Base-by-base conservation (phyloP, 306 rosid genomes). In the Comarum palustre region DNA sequence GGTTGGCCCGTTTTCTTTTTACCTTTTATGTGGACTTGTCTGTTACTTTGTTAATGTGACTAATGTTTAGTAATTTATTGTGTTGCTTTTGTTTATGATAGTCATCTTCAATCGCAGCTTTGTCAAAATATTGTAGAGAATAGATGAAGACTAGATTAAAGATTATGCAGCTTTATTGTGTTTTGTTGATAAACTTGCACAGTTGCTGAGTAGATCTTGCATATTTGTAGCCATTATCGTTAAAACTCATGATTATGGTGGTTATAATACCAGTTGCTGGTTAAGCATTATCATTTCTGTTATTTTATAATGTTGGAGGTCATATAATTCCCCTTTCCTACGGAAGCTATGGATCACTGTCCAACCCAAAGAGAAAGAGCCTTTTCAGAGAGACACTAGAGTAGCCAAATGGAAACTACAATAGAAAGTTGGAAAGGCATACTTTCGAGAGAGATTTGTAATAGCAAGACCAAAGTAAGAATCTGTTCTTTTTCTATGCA, bases 401-500 rank as follows among this genome's bases (percentile, higher is more conserved):
- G 17, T 20, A 41, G 48, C 9, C 32, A 9, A 43, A 75, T 42
- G 65, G 80, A 67, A 66, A 64, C 68, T 63, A 65, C 50, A 66
- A 48, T 27, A 70, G 67, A 76, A 79, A 73, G 74, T 73, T 43
- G 60, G 65, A 81, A 79, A 71, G 83, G 89, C 73, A 80, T 86
- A 73, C 82, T 85, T 84, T 81, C 16, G 79, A 57, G 75, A 15
- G 82, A 83, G 82, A 66, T 31, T 17, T 45, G 59, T 22, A 75
- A 87, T 87, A 90, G 88, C 84, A 64, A 15, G 73, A 69, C 75
- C 73, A 83, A 86, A 84, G 92, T 70, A 89, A 89, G 97, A 91
- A 91, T 91, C 72, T 80, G 82, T 94, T 84, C 92, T 61, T 79
- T 83, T 24, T 20, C 52, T 5, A 3, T 6, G 73, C 47, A 13